These are phyloP conservation scores for Cenococcum geophilum DNA, from an alignment of 495 filamentous ascomycete genomes.

Conservation along the genomic window DNA sequence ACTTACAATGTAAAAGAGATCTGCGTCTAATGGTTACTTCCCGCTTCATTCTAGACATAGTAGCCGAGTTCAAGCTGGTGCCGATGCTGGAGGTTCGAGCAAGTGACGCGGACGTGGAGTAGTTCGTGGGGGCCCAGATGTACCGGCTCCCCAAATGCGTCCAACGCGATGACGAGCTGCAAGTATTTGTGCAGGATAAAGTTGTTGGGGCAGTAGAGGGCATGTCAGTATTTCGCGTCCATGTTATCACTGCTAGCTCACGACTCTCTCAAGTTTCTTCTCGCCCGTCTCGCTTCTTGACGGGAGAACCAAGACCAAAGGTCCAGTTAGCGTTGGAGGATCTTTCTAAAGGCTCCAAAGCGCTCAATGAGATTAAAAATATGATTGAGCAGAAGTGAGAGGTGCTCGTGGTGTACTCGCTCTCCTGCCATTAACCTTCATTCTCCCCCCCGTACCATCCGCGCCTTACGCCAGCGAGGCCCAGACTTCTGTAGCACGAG, in stretches of 20 bases:
- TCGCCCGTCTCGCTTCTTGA: constrained; percentile 45
- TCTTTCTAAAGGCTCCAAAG: not conserved
- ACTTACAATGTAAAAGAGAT: constrained; percentile 28
- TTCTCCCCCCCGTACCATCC: too few species aligned
- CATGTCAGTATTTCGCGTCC: constrained; percentile 8
- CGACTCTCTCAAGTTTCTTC: constrained; percentile 43
- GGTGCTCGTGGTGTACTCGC: too few species aligned
- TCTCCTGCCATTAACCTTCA: too few species aligned
- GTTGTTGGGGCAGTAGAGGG: constrained; percentile 13
- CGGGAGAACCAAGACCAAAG: constrained; percentile 31
- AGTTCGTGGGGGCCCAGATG: constrained; percentile 11
- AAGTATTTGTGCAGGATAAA: not conserved
- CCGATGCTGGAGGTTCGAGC: constrained; percentile 19
- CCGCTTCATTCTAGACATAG: constrained; percentile 7
- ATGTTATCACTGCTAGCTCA: constrained; percentile 1
- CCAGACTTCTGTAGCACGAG: constrained; percentile 44
- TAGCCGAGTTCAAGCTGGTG: not conserved
- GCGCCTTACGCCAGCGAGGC: constrained; percentile 46
- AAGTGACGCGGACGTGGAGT: constrained; percentile 13
- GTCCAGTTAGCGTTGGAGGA: constrained; percentile 27
- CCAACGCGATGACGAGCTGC: not conserved
- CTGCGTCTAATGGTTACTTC: constrained; percentile 25
- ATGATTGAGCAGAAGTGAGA: too few species aligned
- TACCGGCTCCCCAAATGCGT: constrained; percentile 8
- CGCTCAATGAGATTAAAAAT: too few species aligned